phyloP scores from a whole-genome alignment of 768 basidiomycete genomes.

The Russula emetica region DNA sequence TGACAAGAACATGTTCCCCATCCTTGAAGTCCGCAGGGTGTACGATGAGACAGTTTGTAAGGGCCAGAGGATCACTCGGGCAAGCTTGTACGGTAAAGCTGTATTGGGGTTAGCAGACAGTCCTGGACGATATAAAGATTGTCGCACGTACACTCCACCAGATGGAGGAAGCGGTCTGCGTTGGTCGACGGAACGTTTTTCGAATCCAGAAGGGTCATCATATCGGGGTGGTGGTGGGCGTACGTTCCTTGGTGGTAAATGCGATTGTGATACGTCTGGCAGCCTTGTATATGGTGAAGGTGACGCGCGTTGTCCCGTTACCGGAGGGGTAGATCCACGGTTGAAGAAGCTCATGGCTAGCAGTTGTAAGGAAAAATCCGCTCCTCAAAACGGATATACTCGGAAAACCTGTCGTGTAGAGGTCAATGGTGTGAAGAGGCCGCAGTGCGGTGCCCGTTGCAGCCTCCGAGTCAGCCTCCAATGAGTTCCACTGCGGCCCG shows the following conservation, averaged over 20 bases:
- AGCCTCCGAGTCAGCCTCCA: too few species aligned
- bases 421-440: too few species aligned
- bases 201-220: conserved; percentile 33
- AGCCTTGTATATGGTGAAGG: conserved; percentile 26
- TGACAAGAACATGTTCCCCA: conserved; percentile 72
- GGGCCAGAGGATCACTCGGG: conserved; percentile 48
- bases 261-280: conserved; percentile 23
- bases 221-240: conserved; percentile 31
- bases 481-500: too few species aligned
- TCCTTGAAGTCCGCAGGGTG: conserved; percentile 70
- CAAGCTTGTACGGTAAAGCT: conserved; percentile 31
- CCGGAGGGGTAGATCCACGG: conserved; percentile 11
- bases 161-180: conserved; percentile 27
- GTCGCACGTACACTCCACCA: conserved; percentile 28
- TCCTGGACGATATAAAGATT: background rate
- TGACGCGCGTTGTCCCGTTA: conserved; percentile 7
- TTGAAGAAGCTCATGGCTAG: conserved; percentile 25
- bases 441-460: too few species aligned
- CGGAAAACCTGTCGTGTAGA: too few species aligned
- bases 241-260: conserved; percentile 19
- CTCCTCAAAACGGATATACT: background rate
- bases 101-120: background rate
- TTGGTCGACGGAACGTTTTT: conserved; percentile 31
- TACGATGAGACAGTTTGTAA: conserved; percentile 79
- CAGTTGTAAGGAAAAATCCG: background rate